phyloP scores from a whole-genome alignment of 1,284 basidiomycete genomes.

The Singerocomus rubriflavus region DNA sequence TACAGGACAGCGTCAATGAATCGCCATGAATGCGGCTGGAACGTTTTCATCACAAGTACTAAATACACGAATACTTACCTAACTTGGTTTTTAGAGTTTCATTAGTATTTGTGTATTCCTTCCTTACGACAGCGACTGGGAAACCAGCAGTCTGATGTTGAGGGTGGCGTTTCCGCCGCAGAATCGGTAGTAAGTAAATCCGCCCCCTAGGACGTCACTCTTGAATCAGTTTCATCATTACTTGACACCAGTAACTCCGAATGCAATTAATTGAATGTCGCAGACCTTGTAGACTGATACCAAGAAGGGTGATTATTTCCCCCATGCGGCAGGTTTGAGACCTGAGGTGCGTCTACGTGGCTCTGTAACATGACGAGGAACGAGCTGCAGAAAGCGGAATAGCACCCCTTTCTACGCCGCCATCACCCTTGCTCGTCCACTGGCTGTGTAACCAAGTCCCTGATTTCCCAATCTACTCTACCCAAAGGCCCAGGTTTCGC shows the following conservation, averaged over 20 bases:
- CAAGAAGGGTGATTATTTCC: neutral
- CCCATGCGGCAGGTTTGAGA: neutral
- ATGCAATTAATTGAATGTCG: neutral
- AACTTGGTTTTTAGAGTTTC: slow-evolving; percentile 13
- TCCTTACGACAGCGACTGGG: neutral
- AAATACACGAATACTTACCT: neutral
- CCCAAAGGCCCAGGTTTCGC: neutral
- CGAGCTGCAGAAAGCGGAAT: neutral
- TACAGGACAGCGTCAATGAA: neutral
- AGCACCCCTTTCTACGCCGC: neutral
- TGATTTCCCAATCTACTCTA: neutral
- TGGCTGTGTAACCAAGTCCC: neutral
- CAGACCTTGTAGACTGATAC: neutral
- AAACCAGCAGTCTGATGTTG: slow-evolving; percentile 1
- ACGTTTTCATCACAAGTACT: neutral
- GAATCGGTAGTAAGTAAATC: neutral
- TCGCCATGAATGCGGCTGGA: slow-evolving; percentile 4
- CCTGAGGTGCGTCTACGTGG: slow-evolving; percentile 10
- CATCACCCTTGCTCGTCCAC: neutral
- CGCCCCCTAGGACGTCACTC: neutral
- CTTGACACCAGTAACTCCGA: neutral
- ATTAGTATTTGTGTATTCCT: neutral
- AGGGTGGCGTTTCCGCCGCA: slow-evolving; percentile 7
- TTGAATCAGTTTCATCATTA: neutral
- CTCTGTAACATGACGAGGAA: slow-evolving; percentile 25